phyloP scores from a whole-genome alignment of 2,329 filamentous ascomycete genomes.

The Penicillium concentricum region DNA sequence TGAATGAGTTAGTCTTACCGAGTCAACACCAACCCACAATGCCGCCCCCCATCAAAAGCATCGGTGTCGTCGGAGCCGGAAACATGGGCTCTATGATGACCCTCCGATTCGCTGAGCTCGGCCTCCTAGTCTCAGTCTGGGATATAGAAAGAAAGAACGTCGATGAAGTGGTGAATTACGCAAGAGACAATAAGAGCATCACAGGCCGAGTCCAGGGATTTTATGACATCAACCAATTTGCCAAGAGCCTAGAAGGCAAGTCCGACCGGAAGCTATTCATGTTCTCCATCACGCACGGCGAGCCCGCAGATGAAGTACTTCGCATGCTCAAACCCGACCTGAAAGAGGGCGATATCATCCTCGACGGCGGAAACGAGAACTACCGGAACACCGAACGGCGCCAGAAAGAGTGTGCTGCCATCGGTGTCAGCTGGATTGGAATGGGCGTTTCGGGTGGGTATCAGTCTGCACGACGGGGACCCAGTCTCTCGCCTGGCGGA shows the following conservation, averaged over 20 bases:
- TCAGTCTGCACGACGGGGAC: constrained; percentile 64
- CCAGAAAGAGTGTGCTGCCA: constrained; percentile 56
- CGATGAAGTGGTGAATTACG: constrained; percentile 29
- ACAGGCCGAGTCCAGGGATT: constrained; percentile 37
- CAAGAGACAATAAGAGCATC: constrained; percentile 21
- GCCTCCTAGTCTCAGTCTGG: constrained; percentile 42
- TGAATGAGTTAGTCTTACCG: neutral
- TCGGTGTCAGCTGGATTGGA: constrained; percentile 65
- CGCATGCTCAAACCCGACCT: constrained; percentile 51
- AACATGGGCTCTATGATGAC: constrained; percentile 47
- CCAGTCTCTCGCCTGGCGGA: constrained; percentile 66
- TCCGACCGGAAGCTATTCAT: constrained; percentile 38
- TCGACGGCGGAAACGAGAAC: constrained; percentile 69
- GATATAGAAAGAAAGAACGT: constrained; percentile 37
- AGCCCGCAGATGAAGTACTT: constrained; percentile 39
- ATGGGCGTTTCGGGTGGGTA: constrained; percentile 70
- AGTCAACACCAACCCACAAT: constrained; percentile 12
- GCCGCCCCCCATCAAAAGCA: constrained; percentile 32
- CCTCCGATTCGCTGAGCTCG: constrained; percentile 41
- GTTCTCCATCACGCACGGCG: constrained; percentile 43
- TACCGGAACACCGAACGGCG: constrained; percentile 64
- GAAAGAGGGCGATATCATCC: constrained; percentile 62
- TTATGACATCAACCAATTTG: constrained; percentile 38
- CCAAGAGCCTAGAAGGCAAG: constrained; percentile 33
- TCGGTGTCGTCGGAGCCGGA: constrained; percentile 42